Evolutionary conservation across 768 basidiomycete genomes (phyloP).

Genomic region (Crepidotus variabilis): DNA sequence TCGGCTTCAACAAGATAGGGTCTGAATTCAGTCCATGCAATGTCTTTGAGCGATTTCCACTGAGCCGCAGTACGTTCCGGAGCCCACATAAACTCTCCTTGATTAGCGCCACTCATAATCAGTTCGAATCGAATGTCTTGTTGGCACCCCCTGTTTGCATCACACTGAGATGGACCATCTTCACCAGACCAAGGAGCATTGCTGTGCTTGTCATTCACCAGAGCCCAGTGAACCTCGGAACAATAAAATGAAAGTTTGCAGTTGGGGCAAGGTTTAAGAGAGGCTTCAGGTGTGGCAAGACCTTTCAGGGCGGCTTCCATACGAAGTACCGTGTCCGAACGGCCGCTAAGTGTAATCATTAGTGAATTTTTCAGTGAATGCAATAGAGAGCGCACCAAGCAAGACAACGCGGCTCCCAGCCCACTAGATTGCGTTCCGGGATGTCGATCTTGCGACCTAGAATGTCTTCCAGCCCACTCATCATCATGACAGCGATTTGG

Average conservation of each 20-base stretch:
- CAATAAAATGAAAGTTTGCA: conserved; percentile 27
- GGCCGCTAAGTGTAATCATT: conserved; percentile 13
- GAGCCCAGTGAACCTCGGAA: conserved; percentile 21
- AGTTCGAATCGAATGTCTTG: conserved; percentile 17
- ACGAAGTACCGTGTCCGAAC: conserved; percentile 22
- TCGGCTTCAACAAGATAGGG: conserved; percentile 9
- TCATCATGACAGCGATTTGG: conserved; percentile 8
- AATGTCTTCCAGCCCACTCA: conserved; percentile 4
- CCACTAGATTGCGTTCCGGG: conserved; percentile 22
- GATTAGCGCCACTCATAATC: conserved; percentile 12
- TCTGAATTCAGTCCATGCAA: conserved; percentile 24
- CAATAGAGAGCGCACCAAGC: conserved; percentile 20
- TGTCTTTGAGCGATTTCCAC: conserved; percentile 22
- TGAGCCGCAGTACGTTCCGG: conserved; percentile 21
- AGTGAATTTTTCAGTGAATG: neutral
- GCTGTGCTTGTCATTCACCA: conserved; percentile 16
- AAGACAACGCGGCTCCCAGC: conserved; percentile 26
- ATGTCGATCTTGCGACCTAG: conserved; percentile 15
- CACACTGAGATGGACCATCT: conserved; percentile 24
- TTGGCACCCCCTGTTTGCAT: conserved; percentile 20
- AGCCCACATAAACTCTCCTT: conserved; percentile 23
- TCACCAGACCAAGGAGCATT: conserved; percentile 17
- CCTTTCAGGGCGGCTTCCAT: conserved; percentile 14
- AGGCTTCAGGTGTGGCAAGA: neutral
- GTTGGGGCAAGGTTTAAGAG: conserved; percentile 20